Evolutionary conservation across 352 stramenopile genomes (phyloP).

Genomic region (Paralagenidium karlingii): DNA sequence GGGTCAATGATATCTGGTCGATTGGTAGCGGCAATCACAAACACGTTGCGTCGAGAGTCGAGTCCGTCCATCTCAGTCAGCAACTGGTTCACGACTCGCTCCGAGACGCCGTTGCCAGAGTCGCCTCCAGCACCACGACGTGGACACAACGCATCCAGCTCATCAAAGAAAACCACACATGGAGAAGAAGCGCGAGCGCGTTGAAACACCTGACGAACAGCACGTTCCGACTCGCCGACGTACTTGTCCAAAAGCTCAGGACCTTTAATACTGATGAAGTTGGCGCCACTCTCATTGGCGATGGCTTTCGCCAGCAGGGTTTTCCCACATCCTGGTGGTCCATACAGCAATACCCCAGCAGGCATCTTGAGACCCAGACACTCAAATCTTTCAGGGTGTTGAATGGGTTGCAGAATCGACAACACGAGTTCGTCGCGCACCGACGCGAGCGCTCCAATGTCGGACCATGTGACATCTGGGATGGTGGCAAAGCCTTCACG

Average conservation of each 20-base stretch:
- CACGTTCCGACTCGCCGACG: constrained; percentile 95
- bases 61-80: constrained; percentile 99
- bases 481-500: constrained; percentile 98
- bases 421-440: constrained; percentile 95
- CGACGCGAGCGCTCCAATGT: constrained; percentile 90
- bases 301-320: constrained; percentile 98
- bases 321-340: constrained; percentile 96
- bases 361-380: constrained; percentile 93
- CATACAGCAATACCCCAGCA: constrained; percentile 96
- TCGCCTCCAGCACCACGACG: constrained; percentile 55
- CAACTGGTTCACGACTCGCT: constrained; percentile 95
- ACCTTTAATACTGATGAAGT: constrained; percentile 99
- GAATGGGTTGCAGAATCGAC: constrained; percentile 96
- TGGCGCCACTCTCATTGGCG: constrained; percentile 95
- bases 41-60: constrained; percentile 92
- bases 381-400: constrained; percentile 91
- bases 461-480: constrained; percentile 96
- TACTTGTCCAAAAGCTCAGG: constrained; percentile 99
- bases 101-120: constrained; percentile 83
- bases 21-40: constrained; percentile 93
- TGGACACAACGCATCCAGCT: constrained; percentile 96
- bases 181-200: constrained; percentile 93
- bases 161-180: constrained; percentile 99
- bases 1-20: constrained; percentile 98
- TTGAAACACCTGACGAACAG: constrained; percentile 95